phyloP scores from a whole-genome alignment of 176 grass and related monocot genomes.

The Tillandsia leiboldiana region DNA sequence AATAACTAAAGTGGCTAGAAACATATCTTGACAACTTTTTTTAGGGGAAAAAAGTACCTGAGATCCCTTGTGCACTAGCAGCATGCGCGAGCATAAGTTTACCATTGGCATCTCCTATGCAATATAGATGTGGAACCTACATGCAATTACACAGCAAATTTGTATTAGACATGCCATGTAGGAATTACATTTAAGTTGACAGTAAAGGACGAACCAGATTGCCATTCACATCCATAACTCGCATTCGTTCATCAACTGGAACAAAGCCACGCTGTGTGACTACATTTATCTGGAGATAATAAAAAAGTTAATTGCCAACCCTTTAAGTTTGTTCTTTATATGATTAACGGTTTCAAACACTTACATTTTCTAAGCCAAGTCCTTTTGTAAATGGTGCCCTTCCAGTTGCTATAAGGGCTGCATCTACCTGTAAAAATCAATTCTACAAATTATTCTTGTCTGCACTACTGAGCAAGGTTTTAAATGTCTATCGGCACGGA shows the following conservation, averaged over 20 bases:
- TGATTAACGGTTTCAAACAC: conserved; percentile 16
- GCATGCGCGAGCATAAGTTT: conserved; percentile 99
- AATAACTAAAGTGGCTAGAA: conserved; percentile 17
- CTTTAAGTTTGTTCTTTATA: neutral
- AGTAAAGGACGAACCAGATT: conserved; percentile 38
- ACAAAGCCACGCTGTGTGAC: conserved; percentile 83
- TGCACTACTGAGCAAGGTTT: neutral
- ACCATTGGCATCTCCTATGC: conserved; percentile 95
- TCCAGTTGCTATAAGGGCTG: conserved; percentile 94
- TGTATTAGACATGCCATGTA: neutral
- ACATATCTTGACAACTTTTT: conserved; percentile 1
- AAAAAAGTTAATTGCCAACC: conserved; percentile 8
- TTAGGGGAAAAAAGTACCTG: conserved; percentile 21
- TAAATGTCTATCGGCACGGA: too few species aligned
- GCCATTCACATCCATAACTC: conserved; percentile 65
- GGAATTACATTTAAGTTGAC: neutral
- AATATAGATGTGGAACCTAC: conserved; percentile 85
- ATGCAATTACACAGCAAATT: neutral
- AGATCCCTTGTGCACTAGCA: conserved; percentile 98
- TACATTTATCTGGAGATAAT: conserved; percentile 68
- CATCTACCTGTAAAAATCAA: conserved; percentile 65
- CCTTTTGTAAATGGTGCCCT: conserved; percentile 90
- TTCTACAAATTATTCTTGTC: neutral
- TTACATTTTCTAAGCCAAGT: conserved; percentile 98
- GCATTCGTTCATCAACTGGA: conserved; percentile 92